phyloP scores from a whole-genome alignment of 140 eudicot genomes.

The Erigeron philadelphicus region DNA sequence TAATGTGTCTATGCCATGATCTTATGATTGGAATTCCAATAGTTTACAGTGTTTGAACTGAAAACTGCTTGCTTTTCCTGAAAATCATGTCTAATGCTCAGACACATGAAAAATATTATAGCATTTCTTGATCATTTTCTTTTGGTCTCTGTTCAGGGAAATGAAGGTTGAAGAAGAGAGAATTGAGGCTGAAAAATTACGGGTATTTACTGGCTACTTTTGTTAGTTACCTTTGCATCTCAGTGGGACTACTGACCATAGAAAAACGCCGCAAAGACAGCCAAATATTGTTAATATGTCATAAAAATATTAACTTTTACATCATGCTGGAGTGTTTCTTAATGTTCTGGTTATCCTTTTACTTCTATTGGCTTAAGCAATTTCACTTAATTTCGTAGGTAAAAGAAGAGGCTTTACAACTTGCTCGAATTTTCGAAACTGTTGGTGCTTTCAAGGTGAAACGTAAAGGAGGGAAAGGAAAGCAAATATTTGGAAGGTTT shows the following conservation, averaged over 20 bases:
- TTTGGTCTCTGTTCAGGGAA: constrained; percentile 57
- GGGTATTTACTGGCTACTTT: constrained; percentile 44
- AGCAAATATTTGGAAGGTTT: constrained; percentile 89
- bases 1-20: background rate
- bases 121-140: constrained; percentile 13
- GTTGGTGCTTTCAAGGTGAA: constrained; percentile 95
- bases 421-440: constrained; percentile 80
- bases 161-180: constrained; percentile 96
- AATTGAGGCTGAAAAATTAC: constrained; percentile 84
- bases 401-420: constrained; percentile 90
- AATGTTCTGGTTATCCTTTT: constrained; percentile 1
- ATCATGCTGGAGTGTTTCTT: background rate
- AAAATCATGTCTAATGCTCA: background rate
- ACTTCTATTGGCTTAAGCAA: background rate
- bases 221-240: background rate
- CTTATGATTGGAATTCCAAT: constrained; percentile 1
- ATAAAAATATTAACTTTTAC: constrained; percentile 2
- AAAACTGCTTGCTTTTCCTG: background rate
- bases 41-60: background rate
- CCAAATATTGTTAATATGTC: constrained; percentile 2
- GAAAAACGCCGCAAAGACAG: background rate
- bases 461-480: constrained; percentile 92
- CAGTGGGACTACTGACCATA: background rate
- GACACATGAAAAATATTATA: background rate
- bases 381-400: constrained; percentile 37